Percentiles rank a stretch among this genome's conserved stretches.
These are phyloP conservation scores for Pestalotiopsis sp. DNA, from an alignment of 2,329 filamentous ascomycete genomes.

Conservation along the genomic window DNA sequence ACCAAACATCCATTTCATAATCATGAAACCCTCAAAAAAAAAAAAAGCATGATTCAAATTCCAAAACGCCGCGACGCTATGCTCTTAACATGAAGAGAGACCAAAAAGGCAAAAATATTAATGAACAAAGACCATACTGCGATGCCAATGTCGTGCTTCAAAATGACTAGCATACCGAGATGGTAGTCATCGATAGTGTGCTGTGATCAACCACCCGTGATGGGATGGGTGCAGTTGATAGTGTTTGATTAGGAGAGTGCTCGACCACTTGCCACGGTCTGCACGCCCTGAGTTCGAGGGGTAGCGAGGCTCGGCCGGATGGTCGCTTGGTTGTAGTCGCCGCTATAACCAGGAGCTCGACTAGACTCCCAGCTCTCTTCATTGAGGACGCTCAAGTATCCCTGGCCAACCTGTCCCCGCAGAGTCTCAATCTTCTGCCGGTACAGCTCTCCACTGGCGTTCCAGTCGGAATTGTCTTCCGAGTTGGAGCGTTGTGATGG, in stretches of 20 bases:
- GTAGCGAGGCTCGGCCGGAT: constrained; percentile 39
- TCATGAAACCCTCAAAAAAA: neutral
- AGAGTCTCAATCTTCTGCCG: constrained; percentile 86
- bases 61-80: constrained; percentile 36
- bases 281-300: constrained; percentile 41
- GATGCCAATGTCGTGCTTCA: constrained; percentile 19
- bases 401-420: constrained; percentile 81
- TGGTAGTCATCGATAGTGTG: neutral
- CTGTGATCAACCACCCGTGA: constrained; percentile 12
- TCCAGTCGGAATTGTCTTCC: constrained; percentile 60
- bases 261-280: constrained; percentile 56
- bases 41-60: neutral
- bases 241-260: constrained; percentile 46
- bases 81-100: constrained; percentile 29
- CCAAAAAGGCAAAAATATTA: neutral
- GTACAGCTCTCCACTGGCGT: constrained; percentile 75
- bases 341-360: constrained; percentile 39
- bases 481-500: constrained; percentile 25
- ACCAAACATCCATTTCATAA: constrained; percentile 4
- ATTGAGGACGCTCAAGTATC: constrained; percentile 83
- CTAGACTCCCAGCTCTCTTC: constrained; percentile 70
- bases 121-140: constrained; percentile 23
- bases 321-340: constrained; percentile 39
- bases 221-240: neutral
- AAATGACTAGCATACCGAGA: neutral